A percentile compares a stretch with the other conserved stretches of the same genome.
These are phyloP conservation scores for Trametes gibbosa DNA, from an alignment of 768 basidiomycete genomes.

Conservation along the genomic window DNA sequence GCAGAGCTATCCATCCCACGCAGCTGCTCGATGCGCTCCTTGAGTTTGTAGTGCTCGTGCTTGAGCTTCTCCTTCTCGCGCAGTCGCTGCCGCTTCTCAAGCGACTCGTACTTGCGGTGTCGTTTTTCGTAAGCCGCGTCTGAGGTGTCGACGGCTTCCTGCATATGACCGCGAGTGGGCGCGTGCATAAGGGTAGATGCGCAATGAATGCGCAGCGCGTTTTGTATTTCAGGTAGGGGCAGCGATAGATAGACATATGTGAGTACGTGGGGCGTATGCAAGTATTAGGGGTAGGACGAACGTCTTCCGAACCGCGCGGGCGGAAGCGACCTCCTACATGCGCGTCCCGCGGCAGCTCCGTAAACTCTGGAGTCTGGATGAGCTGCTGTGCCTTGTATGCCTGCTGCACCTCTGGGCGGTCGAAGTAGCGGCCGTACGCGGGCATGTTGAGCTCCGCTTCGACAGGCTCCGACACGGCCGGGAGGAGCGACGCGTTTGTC, in stretches of 20 bases:
- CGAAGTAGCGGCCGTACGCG: slow-evolving; percentile 73
- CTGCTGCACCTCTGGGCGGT: slow-evolving; percentile 70
- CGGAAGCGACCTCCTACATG: slow-evolving; percentile 68
- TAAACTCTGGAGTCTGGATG: slow-evolving; percentile 80
- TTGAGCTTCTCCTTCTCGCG: slow-evolving; percentile 91
- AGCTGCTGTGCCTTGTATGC: slow-evolving; percentile 64
- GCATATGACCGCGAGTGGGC: slow-evolving; percentile 7
- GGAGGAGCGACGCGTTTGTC: slow-evolving; percentile 58
- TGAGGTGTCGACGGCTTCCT: slow-evolving; percentile 66
- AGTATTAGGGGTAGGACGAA: slow-evolving; percentile 37
- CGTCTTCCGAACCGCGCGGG: slow-evolving; percentile 67
- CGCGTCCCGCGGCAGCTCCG: slow-evolving; percentile 44
- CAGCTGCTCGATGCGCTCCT: slow-evolving; percentile 84
- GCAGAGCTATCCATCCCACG: slow-evolving; percentile 67
- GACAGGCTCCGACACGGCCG: slow-evolving; percentile 39
- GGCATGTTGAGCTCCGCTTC: slow-evolving; percentile 49
- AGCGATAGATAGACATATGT: slow-evolving; percentile 1
- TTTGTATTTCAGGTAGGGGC: slow-evolving; percentile 10
- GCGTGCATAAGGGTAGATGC: neutral
- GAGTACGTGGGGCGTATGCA: slow-evolving; percentile 9
- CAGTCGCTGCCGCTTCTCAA: slow-evolving; percentile 80
- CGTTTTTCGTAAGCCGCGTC: slow-evolving; percentile 80
- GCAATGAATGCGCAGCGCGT: neutral
- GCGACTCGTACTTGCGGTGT: slow-evolving; percentile 82
- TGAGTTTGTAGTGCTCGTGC: slow-evolving; percentile 89